A percentile compares a stretch with the other conserved stretches of the same genome.
These are phyloP conservation scores for Hsuehochloa calcarea DNA, from an alignment of 176 grass and related monocot genomes.

Conservation along the genomic window DNA sequence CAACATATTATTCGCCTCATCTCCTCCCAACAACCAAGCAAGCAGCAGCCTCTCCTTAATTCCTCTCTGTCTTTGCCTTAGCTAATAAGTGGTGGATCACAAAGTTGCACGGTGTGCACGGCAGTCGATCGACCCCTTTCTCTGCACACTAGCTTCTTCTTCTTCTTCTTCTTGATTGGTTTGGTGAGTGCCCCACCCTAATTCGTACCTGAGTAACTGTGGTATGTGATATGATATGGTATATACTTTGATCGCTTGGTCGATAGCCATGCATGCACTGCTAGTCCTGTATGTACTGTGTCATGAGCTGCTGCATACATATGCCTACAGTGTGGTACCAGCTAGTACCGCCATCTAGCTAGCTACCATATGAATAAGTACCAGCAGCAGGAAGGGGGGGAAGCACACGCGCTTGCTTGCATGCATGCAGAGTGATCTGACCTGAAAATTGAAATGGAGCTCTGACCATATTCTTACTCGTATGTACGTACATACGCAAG, in stretches of 20 bases:
- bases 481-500: not conserved
- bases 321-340: not conserved
- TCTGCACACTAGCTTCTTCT: not conserved
- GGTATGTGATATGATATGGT: not conserved
- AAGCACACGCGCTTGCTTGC: not conserved
- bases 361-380: not conserved
- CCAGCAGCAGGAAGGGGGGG: not conserved
- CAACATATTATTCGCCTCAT: slow-evolving; percentile 19
- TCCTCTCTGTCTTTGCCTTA: not conserved
- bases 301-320: too few relatives aligned
- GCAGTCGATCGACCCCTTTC: not conserved
- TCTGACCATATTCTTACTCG: slow-evolving; percentile 16
- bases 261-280: not conserved
- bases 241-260: not conserved
- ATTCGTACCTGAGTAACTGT: too few relatives aligned
- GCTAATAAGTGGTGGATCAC: not conserved
- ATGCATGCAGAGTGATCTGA: not conserved
- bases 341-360: not conserved
- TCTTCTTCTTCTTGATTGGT: not conserved
- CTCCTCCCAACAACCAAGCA: not conserved
- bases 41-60: not conserved
- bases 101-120: not conserved
- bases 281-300: not conserved
- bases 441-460: not conserved
- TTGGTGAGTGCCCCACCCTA: slow-evolving; percentile 26